These are phyloP conservation scores for Lodderomyces metapsilosis DNA, from an alignment of 1,139 yeast species.

Conservation along the genomic window DNA sequence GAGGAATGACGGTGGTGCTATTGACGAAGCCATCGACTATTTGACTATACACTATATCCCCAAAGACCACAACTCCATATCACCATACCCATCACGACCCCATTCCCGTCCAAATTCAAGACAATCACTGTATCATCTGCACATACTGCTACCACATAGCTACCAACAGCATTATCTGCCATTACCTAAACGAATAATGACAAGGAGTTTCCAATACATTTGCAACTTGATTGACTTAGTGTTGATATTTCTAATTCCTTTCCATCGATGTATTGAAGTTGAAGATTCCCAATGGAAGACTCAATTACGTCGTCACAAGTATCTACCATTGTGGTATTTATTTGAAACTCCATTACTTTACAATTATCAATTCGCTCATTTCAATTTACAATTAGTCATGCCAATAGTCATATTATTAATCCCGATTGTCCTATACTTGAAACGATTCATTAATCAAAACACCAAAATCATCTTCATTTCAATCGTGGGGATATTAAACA, in stretches of 20 bases:
- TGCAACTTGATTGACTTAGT: constrained; percentile 19
- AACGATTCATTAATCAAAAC: neutral
- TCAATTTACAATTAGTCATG: constrained; percentile 9
- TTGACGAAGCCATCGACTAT: neutral
- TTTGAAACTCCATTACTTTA: constrained; percentile 20
- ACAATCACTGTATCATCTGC: constrained; percentile 1
- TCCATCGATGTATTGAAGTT: constrained; percentile 11
- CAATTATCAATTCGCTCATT: constrained; percentile 18
- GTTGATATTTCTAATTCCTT: constrained; percentile 24
- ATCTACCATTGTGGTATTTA: constrained; percentile 20
- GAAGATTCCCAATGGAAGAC: constrained; percentile 12
- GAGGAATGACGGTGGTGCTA: neutral
- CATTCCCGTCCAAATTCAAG: neutral
- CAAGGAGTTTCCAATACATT: constrained; percentile 17
- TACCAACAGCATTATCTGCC: constrained; percentile 2
- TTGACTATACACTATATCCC: constrained; percentile 7
- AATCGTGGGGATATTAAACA: constrained; percentile 26
- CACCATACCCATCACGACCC: neutral
- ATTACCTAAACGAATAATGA: constrained; percentile 8
- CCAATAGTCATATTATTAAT: constrained; percentile 14
- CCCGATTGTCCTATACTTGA: constrained; percentile 3
- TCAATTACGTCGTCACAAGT: constrained; percentile 8
- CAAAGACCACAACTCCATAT: neutral
- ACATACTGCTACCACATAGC: neutral
- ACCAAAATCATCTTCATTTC: constrained; percentile 9